phyloP scores from a whole-genome alignment of 805 yeast species.

The Jamesozyma lodderae region DNA sequence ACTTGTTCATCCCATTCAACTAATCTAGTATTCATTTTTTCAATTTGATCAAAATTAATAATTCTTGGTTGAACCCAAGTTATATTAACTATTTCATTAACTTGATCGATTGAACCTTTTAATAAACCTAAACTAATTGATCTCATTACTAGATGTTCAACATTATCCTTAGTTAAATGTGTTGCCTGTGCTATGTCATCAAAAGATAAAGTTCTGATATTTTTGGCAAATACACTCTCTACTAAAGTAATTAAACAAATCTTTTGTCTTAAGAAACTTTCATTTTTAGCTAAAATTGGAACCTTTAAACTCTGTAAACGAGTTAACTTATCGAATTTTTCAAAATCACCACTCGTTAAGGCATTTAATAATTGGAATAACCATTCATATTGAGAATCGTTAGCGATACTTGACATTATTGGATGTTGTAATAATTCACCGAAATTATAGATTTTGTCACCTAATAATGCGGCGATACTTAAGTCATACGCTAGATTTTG shows the following conservation, averaged over 20 bases:
- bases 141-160: constrained; percentile 86
- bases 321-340: constrained; percentile 46
- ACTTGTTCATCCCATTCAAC: constrained; percentile 74
- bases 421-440: constrained; percentile 93
- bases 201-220: constrained; percentile 65
- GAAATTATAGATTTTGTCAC: constrained; percentile 87
- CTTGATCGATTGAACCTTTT: constrained; percentile 87
- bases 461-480: constrained; percentile 77
- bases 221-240: constrained; percentile 76
- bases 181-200: constrained; percentile 67
- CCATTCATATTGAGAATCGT: constrained; percentile 52
- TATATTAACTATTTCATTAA: constrained; percentile 64
- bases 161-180: constrained; percentile 49
- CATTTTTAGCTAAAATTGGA: constrained; percentile 50
- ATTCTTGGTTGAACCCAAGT: constrained; percentile 96
- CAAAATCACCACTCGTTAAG: constrained; percentile 71
- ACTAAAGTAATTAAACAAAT: constrained; percentile 86
- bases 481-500: constrained; percentile 62
- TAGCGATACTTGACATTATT: constrained; percentile 45
- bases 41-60: constrained; percentile 73
- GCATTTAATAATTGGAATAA: constrained; percentile 58
- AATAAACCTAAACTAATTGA: constrained; percentile 77
- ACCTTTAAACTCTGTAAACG: constrained; percentile 33
- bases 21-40: constrained; percentile 63
- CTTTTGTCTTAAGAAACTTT: constrained; percentile 73